A percentile compares a stretch with the other conserved stretches of the same genome.
Evolutionary conservation across 495 filamentous ascomycete species (phyloP).

Genomic region (Penicillium herquei): DNA sequence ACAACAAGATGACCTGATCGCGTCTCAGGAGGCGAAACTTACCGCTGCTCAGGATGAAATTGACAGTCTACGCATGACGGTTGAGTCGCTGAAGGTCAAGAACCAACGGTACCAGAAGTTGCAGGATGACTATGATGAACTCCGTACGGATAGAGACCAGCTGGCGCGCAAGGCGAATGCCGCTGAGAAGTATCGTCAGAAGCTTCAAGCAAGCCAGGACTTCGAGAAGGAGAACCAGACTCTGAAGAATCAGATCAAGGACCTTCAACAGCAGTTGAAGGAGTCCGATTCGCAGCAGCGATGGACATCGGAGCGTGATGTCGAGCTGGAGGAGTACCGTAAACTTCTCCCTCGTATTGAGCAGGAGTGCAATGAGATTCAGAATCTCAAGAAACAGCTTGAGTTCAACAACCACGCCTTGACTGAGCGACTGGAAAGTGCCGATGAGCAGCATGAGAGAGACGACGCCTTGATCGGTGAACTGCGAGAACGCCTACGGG

Average conservation of each 20-base stretch:
- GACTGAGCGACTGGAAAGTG: constrained; percentile 50
- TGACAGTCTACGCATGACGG: constrained; percentile 40
- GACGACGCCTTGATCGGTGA: constrained; percentile 56
- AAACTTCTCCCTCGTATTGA: constrained; percentile 58
- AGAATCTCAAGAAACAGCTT: constrained; percentile 53
- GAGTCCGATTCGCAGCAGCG: constrained; percentile 49
- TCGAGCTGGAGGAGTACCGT: constrained; percentile 59
- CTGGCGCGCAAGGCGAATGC: constrained; percentile 78
- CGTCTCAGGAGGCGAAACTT: constrained; percentile 56
- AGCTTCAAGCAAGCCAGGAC: constrained; percentile 68
- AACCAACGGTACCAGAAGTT: constrained; percentile 54
- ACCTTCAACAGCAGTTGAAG: constrained; percentile 55
- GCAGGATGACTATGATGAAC: constrained; percentile 65
- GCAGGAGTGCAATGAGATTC: constrained; percentile 59
- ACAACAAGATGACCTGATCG: constrained; percentile 58
- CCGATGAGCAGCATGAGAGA: constrained; percentile 54
- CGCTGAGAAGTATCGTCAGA: constrained; percentile 70
- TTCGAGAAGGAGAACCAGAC: constrained; percentile 69
- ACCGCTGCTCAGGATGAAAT: constrained; percentile 44
- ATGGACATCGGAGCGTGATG: constrained; percentile 47
- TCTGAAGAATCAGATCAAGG: constrained; percentile 60
- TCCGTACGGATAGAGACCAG: constrained; percentile 70
- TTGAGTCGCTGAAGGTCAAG: constrained; percentile 42
- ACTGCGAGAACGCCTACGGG: constrained; percentile 51
- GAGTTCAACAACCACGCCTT: constrained; percentile 60